Evolutionary conservation across 192 early-diverging fungal genomes (phyloP).

Genomic region (Thamnidium elegans): DNA sequence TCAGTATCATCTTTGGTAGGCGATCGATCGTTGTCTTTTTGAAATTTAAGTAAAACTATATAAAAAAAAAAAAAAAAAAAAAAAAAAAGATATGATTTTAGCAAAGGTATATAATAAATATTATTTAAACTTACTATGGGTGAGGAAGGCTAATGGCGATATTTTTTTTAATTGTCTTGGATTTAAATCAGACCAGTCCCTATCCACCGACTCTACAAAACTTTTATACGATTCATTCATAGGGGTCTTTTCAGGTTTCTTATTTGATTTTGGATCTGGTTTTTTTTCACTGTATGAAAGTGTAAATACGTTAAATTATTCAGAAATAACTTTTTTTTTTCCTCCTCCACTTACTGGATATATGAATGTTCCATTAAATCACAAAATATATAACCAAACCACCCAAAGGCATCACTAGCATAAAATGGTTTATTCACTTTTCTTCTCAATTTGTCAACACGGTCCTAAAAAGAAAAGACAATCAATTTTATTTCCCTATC

Average conservation of each 20-base stretch:
- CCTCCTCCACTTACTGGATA: conserved; percentile 40
- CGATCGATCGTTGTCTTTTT: conserved; percentile 26
- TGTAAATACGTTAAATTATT: not conserved
- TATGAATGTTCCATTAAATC: conserved; percentile 70
- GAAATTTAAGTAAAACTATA: conserved; percentile 44
- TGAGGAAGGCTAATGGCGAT: conserved; percentile 48
- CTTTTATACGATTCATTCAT: conserved; percentile 37
- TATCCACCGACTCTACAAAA: conserved; percentile 37
- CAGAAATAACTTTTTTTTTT: not conserved
- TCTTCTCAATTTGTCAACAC: conserved; percentile 64
- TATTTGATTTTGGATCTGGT: conserved; percentile 13
- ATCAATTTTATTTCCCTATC: not conserved
- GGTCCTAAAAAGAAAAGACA: conserved; percentile 33
- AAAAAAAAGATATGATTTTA: not conserved
- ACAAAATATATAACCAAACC: conserved; percentile 84
- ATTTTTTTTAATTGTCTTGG: conserved; percentile 43
- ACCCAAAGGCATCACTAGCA: conserved; percentile 65
- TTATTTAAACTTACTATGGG: conserved; percentile 39
- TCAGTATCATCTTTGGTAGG: conserved; percentile 40
- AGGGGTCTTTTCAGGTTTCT: conserved; percentile 25
- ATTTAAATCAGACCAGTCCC: conserved; percentile 39
- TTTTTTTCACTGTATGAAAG: conserved; percentile 24
- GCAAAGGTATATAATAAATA: not conserved
- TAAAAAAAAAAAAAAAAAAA: not conserved
- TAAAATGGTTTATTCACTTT: conserved; percentile 58